phyloP scores from a whole-genome alignment of 352 stramenopile species.

The Thalassiosira hispida region DNA sequence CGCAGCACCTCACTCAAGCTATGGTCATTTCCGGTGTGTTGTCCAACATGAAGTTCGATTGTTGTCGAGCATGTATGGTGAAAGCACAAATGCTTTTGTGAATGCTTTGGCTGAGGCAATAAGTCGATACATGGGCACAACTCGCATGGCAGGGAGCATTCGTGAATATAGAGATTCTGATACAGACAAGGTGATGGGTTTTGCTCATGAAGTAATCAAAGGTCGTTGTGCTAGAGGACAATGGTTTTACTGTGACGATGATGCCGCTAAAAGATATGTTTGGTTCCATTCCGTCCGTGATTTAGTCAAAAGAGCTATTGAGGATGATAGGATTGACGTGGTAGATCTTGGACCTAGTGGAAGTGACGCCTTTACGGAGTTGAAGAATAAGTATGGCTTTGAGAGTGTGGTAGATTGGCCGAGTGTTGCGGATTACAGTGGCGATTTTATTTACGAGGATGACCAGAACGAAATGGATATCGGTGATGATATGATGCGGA shows the following conservation, averaged over 20 bases:
- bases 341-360: constrained; percentile 76
- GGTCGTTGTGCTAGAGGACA: constrained; percentile 66
- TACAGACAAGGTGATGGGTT: constrained; percentile 66
- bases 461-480: constrained; percentile 51
- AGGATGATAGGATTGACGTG: constrained; percentile 63
- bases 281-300: constrained; percentile 79
- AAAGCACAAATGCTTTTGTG: constrained; percentile 53
- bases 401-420: constrained; percentile 68
- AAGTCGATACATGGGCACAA: constrained; percentile 72
- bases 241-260: constrained; percentile 81
- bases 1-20: constrained; percentile 69
- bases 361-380: constrained; percentile 73
- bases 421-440: constrained; percentile 62
- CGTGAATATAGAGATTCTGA: constrained; percentile 68
- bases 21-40: constrained; percentile 77
- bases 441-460: constrained; percentile 59
- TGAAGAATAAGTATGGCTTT: constrained; percentile 78
- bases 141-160: constrained; percentile 72
- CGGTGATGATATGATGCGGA: constrained; percentile 44
- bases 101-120: constrained; percentile 71
- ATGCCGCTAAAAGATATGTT: constrained; percentile 73
- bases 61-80: constrained; percentile 49
- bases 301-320: constrained; percentile 66
- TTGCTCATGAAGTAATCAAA: constrained; percentile 78
- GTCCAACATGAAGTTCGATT: constrained; percentile 76